These are phyloP conservation scores for Populus pruinosa DNA, from an alignment of 345 rosid species.

Conservation along the genomic window DNA sequence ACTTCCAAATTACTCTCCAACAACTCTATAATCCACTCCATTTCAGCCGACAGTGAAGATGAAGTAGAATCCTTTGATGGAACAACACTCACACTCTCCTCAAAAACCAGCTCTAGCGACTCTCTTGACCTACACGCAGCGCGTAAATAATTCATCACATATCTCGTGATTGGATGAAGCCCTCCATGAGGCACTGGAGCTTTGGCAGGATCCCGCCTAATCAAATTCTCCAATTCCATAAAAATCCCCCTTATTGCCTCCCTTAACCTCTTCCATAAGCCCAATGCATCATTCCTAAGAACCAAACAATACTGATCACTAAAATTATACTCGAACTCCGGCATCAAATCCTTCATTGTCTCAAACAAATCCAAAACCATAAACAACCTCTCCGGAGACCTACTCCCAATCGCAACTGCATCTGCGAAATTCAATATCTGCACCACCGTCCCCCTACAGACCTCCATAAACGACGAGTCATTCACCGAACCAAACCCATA, in stretches of 20 bases:
- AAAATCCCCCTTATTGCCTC: slow-evolving; percentile 78
- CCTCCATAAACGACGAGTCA: slow-evolving; percentile 90
- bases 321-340: slow-evolving; percentile 64
- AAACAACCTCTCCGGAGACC: slow-evolving; percentile 84
- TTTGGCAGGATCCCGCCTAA: slow-evolving; percentile 82
- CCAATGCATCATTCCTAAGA: slow-evolving; percentile 66
- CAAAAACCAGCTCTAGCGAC: slow-evolving; percentile 76
- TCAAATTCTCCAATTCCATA: slow-evolving; percentile 90
- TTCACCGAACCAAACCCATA: slow-evolving; percentile 62
- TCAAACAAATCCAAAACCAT: slow-evolving; percentile 84
- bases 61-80: slow-evolving; percentile 42
- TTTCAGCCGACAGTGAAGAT: slow-evolving; percentile 61
- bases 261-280: slow-evolving; percentile 74
- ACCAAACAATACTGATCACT: slow-evolving; percentile 69
- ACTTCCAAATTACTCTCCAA: slow-evolving; percentile 85
- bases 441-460: slow-evolving; percentile 71
- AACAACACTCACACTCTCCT: slow-evolving; percentile 42
- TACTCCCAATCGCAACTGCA: slow-evolving; percentile 65
- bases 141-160: slow-evolving; percentile 81
- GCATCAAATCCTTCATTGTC: slow-evolving; percentile 73
- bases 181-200: slow-evolving; percentile 82
- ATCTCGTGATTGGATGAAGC: slow-evolving; percentile 83
- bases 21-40: slow-evolving; percentile 91
- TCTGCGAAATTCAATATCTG: slow-evolving; percentile 75
- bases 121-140: slow-evolving; percentile 77